These are phyloP conservation scores for Dryadomyces quercivorus DNA, from an alignment of 2,329 filamentous ascomycete genomes.

Conservation along the genomic window DNA sequence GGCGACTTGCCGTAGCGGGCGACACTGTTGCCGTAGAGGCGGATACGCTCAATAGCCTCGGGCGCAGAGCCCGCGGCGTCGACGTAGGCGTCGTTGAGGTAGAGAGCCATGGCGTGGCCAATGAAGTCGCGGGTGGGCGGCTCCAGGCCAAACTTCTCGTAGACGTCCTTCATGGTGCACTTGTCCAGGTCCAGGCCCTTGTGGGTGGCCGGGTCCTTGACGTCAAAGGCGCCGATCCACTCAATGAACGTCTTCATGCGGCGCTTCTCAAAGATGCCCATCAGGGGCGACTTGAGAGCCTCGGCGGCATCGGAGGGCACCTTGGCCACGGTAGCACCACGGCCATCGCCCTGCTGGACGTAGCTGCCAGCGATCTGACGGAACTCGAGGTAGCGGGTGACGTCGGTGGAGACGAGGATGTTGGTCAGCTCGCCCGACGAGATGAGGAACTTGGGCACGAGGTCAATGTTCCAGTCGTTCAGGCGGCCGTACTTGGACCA, in stretches of 20 bases:
- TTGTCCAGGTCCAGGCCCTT: slow-evolving; percentile 72
- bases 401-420: slow-evolving; percentile 92
- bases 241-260: slow-evolving; percentile 94
- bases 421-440: slow-evolving; percentile 97
- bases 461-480: slow-evolving; percentile 99
- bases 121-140: slow-evolving; percentile 84
- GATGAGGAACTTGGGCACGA: slow-evolving; percentile 98
- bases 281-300: slow-evolving; percentile 81
- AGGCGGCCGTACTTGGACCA: slow-evolving; percentile 96
- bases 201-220: slow-evolving; percentile 72
- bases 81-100: slow-evolving; percentile 81
- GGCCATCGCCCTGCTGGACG: slow-evolving; percentile 75
- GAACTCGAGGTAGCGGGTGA: slow-evolving; percentile 81
- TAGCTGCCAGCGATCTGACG: slow-evolving; percentile 93
- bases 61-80: slow-evolving; percentile 58
- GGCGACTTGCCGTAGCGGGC: slow-evolving; percentile 96
- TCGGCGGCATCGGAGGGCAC: slow-evolving; percentile 88
- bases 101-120: slow-evolving; percentile 96
- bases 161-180: slow-evolving; percentile 95
- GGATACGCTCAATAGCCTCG: slow-evolving; percentile 83
- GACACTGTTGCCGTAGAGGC: slow-evolving; percentile 95
- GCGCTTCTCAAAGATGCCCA: slow-evolving; percentile 97
- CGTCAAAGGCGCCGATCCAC: slow-evolving; percentile 81
- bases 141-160: slow-evolving; percentile 95
- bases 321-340: slow-evolving; percentile 88